phyloP scores from a whole-genome alignment of 2,329 filamentous ascomycete species.

The Sarocladium kiliense region DNA sequence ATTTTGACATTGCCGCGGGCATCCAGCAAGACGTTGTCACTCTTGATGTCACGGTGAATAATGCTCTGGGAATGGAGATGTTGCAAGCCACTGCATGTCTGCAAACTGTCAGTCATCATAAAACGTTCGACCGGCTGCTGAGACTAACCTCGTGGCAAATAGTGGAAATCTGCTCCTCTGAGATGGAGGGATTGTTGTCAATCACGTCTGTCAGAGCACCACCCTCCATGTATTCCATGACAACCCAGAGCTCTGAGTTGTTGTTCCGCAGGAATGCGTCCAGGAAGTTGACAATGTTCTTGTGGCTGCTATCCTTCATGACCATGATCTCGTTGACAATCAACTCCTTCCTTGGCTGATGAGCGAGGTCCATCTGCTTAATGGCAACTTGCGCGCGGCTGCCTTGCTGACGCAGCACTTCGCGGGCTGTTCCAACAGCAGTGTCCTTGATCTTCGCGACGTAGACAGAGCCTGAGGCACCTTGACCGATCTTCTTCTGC shows the following conservation, averaged over 20 bases:
- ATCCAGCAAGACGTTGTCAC: slow-evolving; percentile 94
- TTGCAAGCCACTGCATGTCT: slow-evolving; percentile 94
- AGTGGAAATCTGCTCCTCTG: slow-evolving; percentile 94
- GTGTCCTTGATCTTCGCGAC: slow-evolving; percentile 92
- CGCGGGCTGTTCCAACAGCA: slow-evolving; percentile 77
- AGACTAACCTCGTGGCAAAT: slow-evolving; percentile 85
- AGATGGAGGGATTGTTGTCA: slow-evolving; percentile 92
- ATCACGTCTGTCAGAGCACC: slow-evolving; percentile 97
- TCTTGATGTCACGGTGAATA: slow-evolving; percentile 99
- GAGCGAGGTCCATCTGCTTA: slow-evolving; percentile 98
- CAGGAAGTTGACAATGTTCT: slow-evolving; percentile 98
- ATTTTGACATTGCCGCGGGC: slow-evolving; percentile 96
- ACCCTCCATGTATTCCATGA: slow-evolving; percentile 99
- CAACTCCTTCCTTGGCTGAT: slow-evolving; percentile 93
- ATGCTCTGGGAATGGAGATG: slow-evolving; percentile 95
- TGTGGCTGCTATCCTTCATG: slow-evolving; percentile 98
- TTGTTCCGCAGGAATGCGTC: slow-evolving; percentile 96
- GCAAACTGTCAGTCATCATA: slow-evolving; percentile 16
- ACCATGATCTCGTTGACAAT: slow-evolving; percentile 99
- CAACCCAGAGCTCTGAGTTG: slow-evolving; percentile 94
- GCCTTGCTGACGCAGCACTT: slow-evolving; percentile 74
- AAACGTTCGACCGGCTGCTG: background rate
- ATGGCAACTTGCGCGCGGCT: slow-evolving; percentile 88
- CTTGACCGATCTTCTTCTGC: slow-evolving; percentile 99
- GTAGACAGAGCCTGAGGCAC: slow-evolving; percentile 95